Evolutionary conservation across 768 basidiomycete genomes (phyloP).

Genomic region (Kwoniella botswanensis): DNA sequence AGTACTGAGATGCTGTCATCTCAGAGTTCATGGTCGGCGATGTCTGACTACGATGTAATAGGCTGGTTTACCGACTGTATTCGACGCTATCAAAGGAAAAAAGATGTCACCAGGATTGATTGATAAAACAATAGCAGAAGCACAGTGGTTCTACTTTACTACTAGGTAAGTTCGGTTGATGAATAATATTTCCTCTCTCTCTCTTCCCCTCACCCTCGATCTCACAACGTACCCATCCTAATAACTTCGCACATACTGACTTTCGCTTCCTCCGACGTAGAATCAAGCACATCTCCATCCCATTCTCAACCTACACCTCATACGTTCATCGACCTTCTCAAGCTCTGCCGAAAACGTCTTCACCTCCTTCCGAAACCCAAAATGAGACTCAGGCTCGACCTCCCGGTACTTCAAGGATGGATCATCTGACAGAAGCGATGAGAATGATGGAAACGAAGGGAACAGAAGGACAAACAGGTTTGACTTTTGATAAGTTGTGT

Average conservation of each 20-base stretch:
- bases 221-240: too few relatives aligned
- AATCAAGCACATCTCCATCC: constrained; percentile 26
- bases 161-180: constrained; percentile 19
- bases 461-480: constrained; percentile 9
- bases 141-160: constrained; percentile 50
- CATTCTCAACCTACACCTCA: constrained; percentile 29
- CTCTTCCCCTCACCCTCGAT: neutral
- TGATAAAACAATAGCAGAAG: constrained; percentile 43
- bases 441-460: constrained; percentile 31
- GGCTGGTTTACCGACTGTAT: constrained; percentile 45
- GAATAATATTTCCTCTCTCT: neutral
- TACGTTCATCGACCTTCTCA: constrained; percentile 5
- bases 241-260: too few relatives aligned
- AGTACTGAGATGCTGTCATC: neutral
- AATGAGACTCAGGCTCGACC: too few relatives aligned
- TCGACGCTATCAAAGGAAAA: constrained; percentile 34
- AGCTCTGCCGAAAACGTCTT: neutral
- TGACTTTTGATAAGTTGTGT: constrained; percentile 40
- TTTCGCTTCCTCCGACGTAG: neutral
- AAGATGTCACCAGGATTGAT: constrained; percentile 30
- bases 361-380: neutral
- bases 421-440: constrained; percentile 32
- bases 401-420: neutral
- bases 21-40: neutral
- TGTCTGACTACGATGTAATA: neutral